Evolutionary conservation across 2,329 filamentous ascomycete species (phyloP).

Genomic region (Aureobasidium leucospermi): DNA sequence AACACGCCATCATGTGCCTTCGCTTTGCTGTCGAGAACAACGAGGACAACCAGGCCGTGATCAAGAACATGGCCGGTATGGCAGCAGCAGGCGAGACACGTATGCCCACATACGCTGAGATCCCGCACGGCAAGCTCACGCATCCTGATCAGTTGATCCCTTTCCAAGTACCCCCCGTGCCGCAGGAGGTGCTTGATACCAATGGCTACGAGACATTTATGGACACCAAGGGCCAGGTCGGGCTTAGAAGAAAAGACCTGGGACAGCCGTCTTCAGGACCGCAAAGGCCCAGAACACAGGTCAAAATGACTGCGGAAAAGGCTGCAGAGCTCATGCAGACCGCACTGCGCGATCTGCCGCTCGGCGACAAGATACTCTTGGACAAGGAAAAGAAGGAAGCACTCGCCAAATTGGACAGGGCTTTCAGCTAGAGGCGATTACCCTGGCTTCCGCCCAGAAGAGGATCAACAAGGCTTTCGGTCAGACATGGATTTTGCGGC

Average conservation of each 20-base stretch:
- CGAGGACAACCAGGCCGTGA: conserved; percentile 63
- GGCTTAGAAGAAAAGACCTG: conserved; percentile 35
- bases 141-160: conserved; percentile 9
- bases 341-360: conserved; percentile 38
- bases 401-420: conserved; percentile 39
- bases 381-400: conserved; percentile 38
- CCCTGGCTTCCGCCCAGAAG: no score
- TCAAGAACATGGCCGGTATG: conserved; percentile 49
- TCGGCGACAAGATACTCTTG: conserved; percentile 29
- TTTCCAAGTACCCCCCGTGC: conserved; percentile 24
- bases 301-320: conserved; percentile 31
- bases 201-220: conserved; percentile 45
- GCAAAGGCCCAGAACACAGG: conserved; percentile 17
- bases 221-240: conserved; percentile 42
- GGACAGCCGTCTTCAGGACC: neutral
- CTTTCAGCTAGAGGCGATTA: conserved; percentile 10
- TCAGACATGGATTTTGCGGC: no score
- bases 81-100: conserved; percentile 4
- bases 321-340: conserved; percentile 42
- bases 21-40: conserved; percentile 65
- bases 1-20: conserved; percentile 82
- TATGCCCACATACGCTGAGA: conserved; percentile 8
- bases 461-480: no score
- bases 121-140: conserved; percentile 13
- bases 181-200: conserved; percentile 41